Evolutionary conservation across 176 grass and related monocot genomes (phyloP), one percentile per base, ranked within the genome.

Genomic region (Calamus simplicifolius): DNA sequence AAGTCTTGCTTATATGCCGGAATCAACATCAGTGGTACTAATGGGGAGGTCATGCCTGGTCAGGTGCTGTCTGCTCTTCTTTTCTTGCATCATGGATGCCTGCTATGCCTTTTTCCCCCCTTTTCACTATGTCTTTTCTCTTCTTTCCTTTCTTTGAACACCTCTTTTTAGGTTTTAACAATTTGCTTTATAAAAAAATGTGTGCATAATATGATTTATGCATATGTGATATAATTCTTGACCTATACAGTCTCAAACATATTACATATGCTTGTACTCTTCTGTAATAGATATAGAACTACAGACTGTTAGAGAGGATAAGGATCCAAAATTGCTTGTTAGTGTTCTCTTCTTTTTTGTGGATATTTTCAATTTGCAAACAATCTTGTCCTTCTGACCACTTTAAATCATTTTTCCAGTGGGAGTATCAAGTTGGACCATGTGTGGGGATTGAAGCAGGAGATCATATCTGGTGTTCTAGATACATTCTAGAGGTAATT

Each of bases 11-110:
- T 93, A 58, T 98, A 89, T 14, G 88, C 94, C 35, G 94, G 94
- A 83, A 92, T 93, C 61, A 91, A 98, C 61, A 93, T 98, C 62
- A 98, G 88, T 71, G 94, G 94, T 57, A 98, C 88, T 68, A 98
- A 98, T 54, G 88, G 94, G 58, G 94, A 98, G 70, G 94, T 98
- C 70, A 98, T 98, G 94, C 94, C 94, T 50, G 94, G 94, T n/a
- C 88, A 98, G 88, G 94, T 98, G 52, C 21, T 35, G 4, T 70
- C 1, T 18, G 49, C 58, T 25, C 13, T 13, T 13, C 4, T 49
- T 30, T 50, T 62, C 31, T 58, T 66, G 50, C 25, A 53, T 66
- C 17, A 53, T 35, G n/a, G 7, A 43, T 43, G 35, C 35, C 7
- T 43, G 8, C 35, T 43, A 10, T 43, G 8, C 35, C 12, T 38